Base-by-base conservation (phyloP, 129 eudicot genomes). In the Centaurea solstitialis region DNA sequence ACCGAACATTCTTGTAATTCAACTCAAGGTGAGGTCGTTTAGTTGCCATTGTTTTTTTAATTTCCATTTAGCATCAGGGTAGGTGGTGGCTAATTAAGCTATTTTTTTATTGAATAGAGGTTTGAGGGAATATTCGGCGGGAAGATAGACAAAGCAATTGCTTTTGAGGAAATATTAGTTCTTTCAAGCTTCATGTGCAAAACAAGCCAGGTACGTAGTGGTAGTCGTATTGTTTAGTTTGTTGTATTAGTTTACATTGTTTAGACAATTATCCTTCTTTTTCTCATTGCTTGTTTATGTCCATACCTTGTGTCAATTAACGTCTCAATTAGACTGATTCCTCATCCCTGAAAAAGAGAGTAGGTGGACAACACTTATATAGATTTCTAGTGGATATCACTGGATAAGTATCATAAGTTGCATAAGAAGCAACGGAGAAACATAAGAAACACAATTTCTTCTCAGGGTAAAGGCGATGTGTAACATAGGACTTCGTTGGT, bases 161-260 rank as follows among this genome's bases (percentile, higher is more conserved):
- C 94, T 66, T 93, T 95, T 80, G 98, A 91, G 80, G 99, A 95
- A 69, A 77, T 85, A 72, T 79, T 95, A 80, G 89, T 85, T 80
- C 98, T 95, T 78, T 95, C 99, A 75, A 93, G 91, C 87, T 88
- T 91, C 93, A 91, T 93, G 93, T 87, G 93, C 94, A 93, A 93
- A 87, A 91, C 88, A 74, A 95, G 86, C 88, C 90, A 91, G 98
- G 99, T 95, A 73, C 4, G 82, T 86, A 41, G 68, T 45, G 68
- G 75, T 62, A 69, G 70, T 69, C 47, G 37, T 69, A 18, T 33
- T 6, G 0, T 78, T 69, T 68, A 69, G 50, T 20, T 41, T 33
- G 50, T 68, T 7, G 0, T 66, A 45, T 77, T 10, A 21, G 53
- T 12, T 17, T 66, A 4, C 30, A 1, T 67, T 28, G 70, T 57